Percentiles rank a stretch among this genome's conserved stretches.
Evolutionary conservation across 305 asterid species (phyloP).

Genomic region (Fraxinus velutina): DNA sequence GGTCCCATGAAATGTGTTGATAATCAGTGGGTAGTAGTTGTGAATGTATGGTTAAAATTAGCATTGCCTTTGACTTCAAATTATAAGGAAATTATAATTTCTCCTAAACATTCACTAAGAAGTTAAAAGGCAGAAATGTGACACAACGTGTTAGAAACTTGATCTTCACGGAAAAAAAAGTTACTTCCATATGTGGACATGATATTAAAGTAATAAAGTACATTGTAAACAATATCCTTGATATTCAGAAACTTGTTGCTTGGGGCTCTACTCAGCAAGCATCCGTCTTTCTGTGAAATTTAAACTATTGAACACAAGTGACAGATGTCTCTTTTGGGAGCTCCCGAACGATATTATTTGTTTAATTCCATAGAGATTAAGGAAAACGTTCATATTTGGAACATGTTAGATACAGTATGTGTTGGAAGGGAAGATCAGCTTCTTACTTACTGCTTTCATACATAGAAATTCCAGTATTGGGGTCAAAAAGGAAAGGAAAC

Average conservation of each 20-base stretch:
- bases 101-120: neutral
- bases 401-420: neutral
- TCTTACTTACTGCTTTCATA: conserved; percentile 67
- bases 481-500: conserved; percentile 76
- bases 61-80: neutral
- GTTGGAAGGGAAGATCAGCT: neutral
- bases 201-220: neutral
- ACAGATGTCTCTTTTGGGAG: neutral
- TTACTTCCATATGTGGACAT: neutral
- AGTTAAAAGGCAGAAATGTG: neutral
- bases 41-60: neutral
- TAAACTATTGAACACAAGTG: neutral
- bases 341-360: neutral
- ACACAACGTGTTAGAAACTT: neutral
- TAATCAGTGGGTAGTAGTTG: neutral
- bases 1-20: neutral
- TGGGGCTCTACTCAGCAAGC: neutral
- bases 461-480: conserved; percentile 60
- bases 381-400: neutral
- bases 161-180: neutral
- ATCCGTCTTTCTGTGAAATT: neutral
- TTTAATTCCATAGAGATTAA: neutral
- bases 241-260: conserved; percentile 2
- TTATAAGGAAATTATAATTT: neutral
- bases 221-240: neutral